phyloP scores from a whole-genome alignment of 106 monocot genomes.

The Vanilla planifolia region DNA sequence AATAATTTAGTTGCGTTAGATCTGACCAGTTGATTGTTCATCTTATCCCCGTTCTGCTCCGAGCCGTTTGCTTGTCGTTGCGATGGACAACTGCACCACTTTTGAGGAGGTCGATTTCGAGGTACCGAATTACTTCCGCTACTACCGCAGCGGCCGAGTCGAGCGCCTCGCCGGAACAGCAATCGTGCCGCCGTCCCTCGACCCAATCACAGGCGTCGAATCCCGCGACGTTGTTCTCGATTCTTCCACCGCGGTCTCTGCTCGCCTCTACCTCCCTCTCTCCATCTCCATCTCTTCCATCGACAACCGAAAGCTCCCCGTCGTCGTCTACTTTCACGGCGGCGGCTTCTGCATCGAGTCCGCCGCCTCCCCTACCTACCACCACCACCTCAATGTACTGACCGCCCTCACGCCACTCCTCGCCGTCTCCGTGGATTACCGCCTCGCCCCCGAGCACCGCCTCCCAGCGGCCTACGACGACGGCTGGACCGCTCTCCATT shows the following conservation, averaged over 20 bases:
- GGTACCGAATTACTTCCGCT: conserved; percentile 14
- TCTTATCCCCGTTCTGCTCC: no score
- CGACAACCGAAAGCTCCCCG: conserved; percentile 21
- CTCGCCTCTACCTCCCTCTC: conserved; percentile 39
- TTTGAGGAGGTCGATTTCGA: conserved; percentile 18
- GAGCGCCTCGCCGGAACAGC: conserved; percentile 15
- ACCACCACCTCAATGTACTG: conserved; percentile 38
- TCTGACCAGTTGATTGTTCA: no score
- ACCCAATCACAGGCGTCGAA: conserved; percentile 27
- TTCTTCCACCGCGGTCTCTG: conserved; percentile 24
- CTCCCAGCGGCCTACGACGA: conserved; percentile 33
- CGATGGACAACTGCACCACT: no score
- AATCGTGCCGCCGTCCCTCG: conserved; percentile 16
- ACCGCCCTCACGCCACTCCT: conserved; percentile 17
- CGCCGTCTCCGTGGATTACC: conserved; percentile 36
- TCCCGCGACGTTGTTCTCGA: conserved; percentile 40
- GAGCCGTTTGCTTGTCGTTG: no score
- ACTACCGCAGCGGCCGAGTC: conserved; percentile 39
- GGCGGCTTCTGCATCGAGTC: conserved; percentile 47
- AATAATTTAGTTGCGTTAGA: no score
- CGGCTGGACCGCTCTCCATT: conserved; percentile 9
- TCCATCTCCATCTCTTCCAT: neutral
- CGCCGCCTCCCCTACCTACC: conserved; percentile 31
- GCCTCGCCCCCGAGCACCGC: conserved; percentile 25
- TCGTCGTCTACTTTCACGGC: conserved; percentile 63